phyloP scores from a whole-genome alignment of 2,329 filamentous ascomycete species.

The Beauveria brongniartii region DNA sequence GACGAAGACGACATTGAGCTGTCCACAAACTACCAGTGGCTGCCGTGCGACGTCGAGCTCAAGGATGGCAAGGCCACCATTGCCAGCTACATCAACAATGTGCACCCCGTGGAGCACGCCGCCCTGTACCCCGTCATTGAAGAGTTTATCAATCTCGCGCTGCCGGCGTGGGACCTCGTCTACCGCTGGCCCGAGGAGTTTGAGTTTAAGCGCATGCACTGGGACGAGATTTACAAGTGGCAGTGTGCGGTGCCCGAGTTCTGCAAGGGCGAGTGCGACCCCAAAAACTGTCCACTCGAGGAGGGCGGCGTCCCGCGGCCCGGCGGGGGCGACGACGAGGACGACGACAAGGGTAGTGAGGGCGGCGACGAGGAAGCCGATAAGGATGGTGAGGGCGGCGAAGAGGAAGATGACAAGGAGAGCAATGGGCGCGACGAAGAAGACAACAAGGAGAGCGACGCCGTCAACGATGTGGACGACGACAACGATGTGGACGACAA shows the following conservation, averaged over 20 bases:
- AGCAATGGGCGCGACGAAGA: no score
- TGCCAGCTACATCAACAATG: slow-evolving; percentile 45
- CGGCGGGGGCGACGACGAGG: slow-evolving; percentile 8
- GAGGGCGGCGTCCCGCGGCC: slow-evolving; percentile 12
- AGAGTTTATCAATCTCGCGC: slow-evolving; percentile 27
- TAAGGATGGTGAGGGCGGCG: slow-evolving; percentile 18
- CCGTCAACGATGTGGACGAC: no score
- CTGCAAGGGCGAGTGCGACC: slow-evolving; percentile 13
- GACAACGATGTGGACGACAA: no score
- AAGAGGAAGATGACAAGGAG: not conserved
- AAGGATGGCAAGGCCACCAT: slow-evolving; percentile 30
- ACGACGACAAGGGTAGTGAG: slow-evolving; percentile 13
- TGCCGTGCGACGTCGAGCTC: slow-evolving; percentile 42
- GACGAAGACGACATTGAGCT: not conserved
- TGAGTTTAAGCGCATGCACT: slow-evolving; percentile 20
- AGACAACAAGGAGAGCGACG: no score
- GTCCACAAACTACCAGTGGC: slow-evolving; percentile 34
- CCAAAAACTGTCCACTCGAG: slow-evolving; percentile 17
- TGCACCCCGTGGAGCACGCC: slow-evolving; percentile 35
- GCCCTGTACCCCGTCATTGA: slow-evolving; percentile 34
- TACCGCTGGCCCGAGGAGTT: slow-evolving; percentile 25
- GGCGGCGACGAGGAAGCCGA: slow-evolving; percentile 16
- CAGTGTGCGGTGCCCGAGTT: not conserved
- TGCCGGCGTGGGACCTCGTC: slow-evolving; percentile 38
- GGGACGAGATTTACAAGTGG: not conserved